These are phyloP conservation scores for Coemansia sp. DNA, from an alignment of 192 early-diverging fungal genomes.

Conservation along the genomic window DNA sequence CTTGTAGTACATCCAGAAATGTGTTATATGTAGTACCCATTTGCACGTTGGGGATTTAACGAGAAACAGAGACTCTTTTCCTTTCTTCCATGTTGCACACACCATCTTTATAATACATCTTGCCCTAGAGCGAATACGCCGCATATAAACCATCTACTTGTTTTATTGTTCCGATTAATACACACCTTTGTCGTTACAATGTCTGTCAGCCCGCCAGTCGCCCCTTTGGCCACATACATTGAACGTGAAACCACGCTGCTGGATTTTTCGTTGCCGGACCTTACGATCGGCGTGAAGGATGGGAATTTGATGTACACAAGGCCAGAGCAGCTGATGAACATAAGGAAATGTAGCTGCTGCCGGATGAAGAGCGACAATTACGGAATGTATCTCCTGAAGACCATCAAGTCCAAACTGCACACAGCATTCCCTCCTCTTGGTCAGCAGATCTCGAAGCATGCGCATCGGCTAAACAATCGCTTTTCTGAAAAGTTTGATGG, in stretches of 20 bases:
- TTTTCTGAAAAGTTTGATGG: constrained; percentile 29
- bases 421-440: constrained; percentile 18
- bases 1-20: not conserved
- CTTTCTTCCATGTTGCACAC: not conserved
- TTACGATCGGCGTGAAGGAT: constrained; percentile 46
- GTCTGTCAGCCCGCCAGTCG: not conserved
- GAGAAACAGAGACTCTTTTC: not conserved
- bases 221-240: not conserved
- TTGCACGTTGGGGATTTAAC: not conserved
- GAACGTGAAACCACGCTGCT: constrained; percentile 17
- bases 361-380: constrained; percentile 9
- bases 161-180: not conserved
- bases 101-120: not conserved
- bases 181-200: not conserved
- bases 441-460: constrained; percentile 17
- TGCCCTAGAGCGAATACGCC: not conserved
- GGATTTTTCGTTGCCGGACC: constrained; percentile 32
- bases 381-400: constrained; percentile 14
- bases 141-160: not conserved
- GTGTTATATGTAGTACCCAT: constrained; percentile 1
- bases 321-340: constrained; percentile 40
- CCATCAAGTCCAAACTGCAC: constrained; percentile 24
- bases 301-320: constrained; percentile 43
- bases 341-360: constrained; percentile 35
- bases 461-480: constrained; percentile 21